Conservation (phyloP, 1,139 yeast species). For the Debaryomyces sp. region DNA sequence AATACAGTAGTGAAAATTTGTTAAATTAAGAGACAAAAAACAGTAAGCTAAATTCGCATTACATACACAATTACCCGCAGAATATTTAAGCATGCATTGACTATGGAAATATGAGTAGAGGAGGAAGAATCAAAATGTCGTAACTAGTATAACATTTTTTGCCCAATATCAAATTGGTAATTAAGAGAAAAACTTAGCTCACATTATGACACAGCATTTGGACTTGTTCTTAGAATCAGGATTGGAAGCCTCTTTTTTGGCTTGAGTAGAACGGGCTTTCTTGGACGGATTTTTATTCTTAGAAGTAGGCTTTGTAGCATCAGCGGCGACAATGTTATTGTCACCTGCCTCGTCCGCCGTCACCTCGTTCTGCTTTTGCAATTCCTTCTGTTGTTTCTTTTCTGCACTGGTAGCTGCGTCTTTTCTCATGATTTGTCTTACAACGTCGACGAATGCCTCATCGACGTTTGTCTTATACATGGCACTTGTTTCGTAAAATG, state of each 20-base stretch:
- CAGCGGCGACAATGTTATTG: neutral
- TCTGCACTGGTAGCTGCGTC: conserved; percentile 58
- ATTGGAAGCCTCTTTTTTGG: conserved; percentile 3
- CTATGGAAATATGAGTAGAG: neutral
- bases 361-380: conserved; percentile 31
- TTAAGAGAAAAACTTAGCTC: neutral
- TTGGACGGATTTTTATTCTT: neutral
- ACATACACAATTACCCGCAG: neutral
- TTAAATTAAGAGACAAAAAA: too few species aligned
- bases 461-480: conserved; percentile 88
- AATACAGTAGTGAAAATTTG: neutral
- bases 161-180: conserved; percentile 1
- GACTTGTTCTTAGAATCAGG: conserved; percentile 14
- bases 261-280: neutral
- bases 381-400: conserved; percentile 49
- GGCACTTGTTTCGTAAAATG: conserved; percentile 94
- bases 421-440: conserved; percentile 81
- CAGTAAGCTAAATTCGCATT: too few species aligned
- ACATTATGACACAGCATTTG: conserved; percentile 24
- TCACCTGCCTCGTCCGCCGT: conserved; percentile 8
- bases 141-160: neutral
- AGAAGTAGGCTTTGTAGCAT: neutral
- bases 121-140: neutral
- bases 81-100: neutral
- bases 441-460: conserved; percentile 87